A percentile compares a stretch with the other conserved stretches of the same genome.
These are phyloP conservation scores for Colletotrichum siamense DNA, from an alignment of 2,329 filamentous ascomycete species.

Conservation along the genomic window DNA sequence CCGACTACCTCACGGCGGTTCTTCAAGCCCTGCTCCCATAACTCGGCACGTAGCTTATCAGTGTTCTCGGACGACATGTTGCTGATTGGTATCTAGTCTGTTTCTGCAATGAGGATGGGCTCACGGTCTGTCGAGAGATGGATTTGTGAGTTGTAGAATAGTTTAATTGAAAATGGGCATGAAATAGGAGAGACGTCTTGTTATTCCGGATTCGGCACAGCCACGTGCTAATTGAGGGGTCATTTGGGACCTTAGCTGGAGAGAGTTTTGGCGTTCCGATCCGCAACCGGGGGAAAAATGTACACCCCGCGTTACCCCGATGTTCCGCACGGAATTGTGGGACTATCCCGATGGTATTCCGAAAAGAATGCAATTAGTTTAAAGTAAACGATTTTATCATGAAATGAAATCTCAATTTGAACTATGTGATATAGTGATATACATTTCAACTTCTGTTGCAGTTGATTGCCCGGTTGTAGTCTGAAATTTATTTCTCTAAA, in stretches of 20 bases:
- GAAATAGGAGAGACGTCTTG: background rate
- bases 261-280: background rate
- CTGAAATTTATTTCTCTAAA: fast-evolving
- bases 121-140: background rate
- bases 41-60: constrained; percentile 28
- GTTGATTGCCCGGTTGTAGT: fast-evolving
- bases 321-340: background rate
- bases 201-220: background rate
- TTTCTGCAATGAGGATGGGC: background rate
- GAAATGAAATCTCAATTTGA: background rate
- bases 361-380: background rate
- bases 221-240: background rate
- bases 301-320: background rate
- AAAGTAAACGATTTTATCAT: too few species aligned
- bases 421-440: background rate
- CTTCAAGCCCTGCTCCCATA: constrained; percentile 65
- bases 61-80: constrained; percentile 4
- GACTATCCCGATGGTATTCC: background rate
- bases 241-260: background rate
- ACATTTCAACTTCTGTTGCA: fast-evolving
- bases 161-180: background rate
- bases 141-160: background rate
- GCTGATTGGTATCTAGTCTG: too few species aligned
- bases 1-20: constrained; percentile 65
- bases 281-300: background rate